Base-by-base conservation (phyloP, 2,329 filamentous ascomycete species). In the Fusarium mangiferae region DNA sequence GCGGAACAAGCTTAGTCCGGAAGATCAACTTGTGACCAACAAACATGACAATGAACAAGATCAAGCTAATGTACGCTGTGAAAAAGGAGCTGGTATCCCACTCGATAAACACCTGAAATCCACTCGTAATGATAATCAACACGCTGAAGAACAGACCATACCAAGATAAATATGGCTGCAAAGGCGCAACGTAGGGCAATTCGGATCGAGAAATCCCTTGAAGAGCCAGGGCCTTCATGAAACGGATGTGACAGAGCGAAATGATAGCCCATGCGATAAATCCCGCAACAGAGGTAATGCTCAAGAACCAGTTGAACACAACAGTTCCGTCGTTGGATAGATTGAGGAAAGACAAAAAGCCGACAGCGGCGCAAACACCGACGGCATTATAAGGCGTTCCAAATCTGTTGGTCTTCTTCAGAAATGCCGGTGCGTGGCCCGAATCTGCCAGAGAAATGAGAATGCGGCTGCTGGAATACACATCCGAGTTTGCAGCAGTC, bases 271-370 rank as follows among this genome's bases (percentile, higher is more conserved):
- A 91, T 36, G 87, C 88, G 75, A 91, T 87, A 77, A 87, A 88
- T 7, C 88, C 89, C 0, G 87, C 87, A 62, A 90, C 88, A 66
- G 88, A 93, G 22, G 90, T 91, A 61, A 94, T 87, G 78, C 92
- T 93, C 77, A 90, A 87, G 79, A 94, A 92, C 90, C 92, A 94
- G 63, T 86, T 87, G 80, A 94, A 94, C 10, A 93, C 92, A 9
- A 85, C 85, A 49, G 88, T 87, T 22, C 91, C 90, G 36, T 86
- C 87, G 75, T 86, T 87, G 51, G 88, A 90, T 18, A 92, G 86
- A 78, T 92, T 93, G 80, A 95, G 89, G 83, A 91, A 95, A 1
- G 90, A 90, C 6, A 95, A 86, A 17, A 92, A 85, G 41, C 90
- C 90, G 75, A 94, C 86, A 1, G 87, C 80, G 83, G 85, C 86